These are phyloP conservation scores for Trypanosoma vivax DNA, from an alignment of 208 protist genomes.

Conservation along the genomic window DNA sequence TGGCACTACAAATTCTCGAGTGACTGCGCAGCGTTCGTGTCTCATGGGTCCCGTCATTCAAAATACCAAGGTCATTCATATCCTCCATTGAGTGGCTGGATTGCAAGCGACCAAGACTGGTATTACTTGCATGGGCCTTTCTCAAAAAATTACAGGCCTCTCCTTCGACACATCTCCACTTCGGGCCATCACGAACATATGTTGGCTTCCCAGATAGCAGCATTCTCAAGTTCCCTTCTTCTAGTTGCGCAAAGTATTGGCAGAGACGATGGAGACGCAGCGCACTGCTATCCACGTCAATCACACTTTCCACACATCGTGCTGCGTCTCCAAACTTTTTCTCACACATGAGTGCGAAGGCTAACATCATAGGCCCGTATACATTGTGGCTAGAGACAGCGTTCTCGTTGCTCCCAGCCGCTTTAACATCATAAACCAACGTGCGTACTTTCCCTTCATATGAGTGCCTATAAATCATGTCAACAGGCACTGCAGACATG, in stretches of 20 bases:
- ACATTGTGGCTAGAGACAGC: not conserved
- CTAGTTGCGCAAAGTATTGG: slow-evolving; percentile 6
- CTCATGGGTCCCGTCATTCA: no score
- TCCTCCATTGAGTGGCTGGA: no score
- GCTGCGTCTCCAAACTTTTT: slow-evolving; percentile 14
- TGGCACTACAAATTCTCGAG: no score
- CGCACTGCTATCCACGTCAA: slow-evolving; percentile 15
- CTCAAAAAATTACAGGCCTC: slow-evolving; percentile 5
- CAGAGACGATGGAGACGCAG: slow-evolving; percentile 10
- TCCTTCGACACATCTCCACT: slow-evolving; percentile 6
- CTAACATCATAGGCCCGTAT: slow-evolving; percentile 7
- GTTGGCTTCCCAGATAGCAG: not conserved
- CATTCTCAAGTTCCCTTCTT: slow-evolving; percentile 1
- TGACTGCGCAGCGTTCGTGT: no score
- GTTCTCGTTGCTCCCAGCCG: not conserved
- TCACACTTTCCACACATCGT: not conserved
- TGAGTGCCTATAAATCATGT: slow-evolving; percentile 17
- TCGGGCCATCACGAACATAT: slow-evolving; percentile 8
- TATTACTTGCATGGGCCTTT: not conserved
- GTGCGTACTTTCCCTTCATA: slow-evolving; percentile 1
- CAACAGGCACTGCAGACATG: slow-evolving; percentile 15
- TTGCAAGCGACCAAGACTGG: not conserved
- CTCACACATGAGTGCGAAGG: slow-evolving; percentile 19
- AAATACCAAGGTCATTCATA: no score
- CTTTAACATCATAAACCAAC: slow-evolving; percentile 15